Base-by-base conservation (phyloP, 2,329 filamentous ascomycete species). In the Penicillium hordei region DNA sequence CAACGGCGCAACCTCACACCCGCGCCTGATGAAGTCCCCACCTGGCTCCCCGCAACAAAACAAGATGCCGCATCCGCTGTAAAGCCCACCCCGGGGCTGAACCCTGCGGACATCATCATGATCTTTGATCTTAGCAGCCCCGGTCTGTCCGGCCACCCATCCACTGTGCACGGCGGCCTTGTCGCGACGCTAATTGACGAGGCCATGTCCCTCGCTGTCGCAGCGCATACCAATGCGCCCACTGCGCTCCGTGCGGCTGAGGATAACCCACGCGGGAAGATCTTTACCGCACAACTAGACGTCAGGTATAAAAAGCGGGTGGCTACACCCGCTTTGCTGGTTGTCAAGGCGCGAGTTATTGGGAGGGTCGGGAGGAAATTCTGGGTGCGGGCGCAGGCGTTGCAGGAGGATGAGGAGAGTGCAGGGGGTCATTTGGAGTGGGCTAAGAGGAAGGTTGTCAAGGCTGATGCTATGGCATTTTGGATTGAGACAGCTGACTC, bases 111-210 rank as follows among this genome's bases (percentile, higher is more conserved):
- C 60, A 65, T 74, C 23, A 64, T 78, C 25, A 70, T 71, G 64
- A 65, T 79, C 38, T 60, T 75, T 49, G 62, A 68, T 17, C 66
- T 79, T 17, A 64, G 62, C 2, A 65, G 62, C 6, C 73, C 73
- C 1, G 77, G 75, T 8, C 59, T 79, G 5, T 71, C 70, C 25
- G 76, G 76, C 3, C 75, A 78, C 59, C 73, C 76, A 1, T 57
- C 60, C 5, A 73, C 72, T 1, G 72, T 71, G 21, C 77, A 79
- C 50, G 77, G 77, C 4, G 77, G 76, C 17, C 64, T 78, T 34
- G 61, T 76, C 13, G 73, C 75, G 29, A 75, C 75, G 5, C 57
- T 78, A 23, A 69, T 80, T 25, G 78, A 80, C 55, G 78, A 80
- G 64, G 70, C 74, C 25, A 78, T 79, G 75, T 77, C 75, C 1